phyloP scores from a whole-genome alignment of 441 rosid species.

The Viola pubescens region DNA sequence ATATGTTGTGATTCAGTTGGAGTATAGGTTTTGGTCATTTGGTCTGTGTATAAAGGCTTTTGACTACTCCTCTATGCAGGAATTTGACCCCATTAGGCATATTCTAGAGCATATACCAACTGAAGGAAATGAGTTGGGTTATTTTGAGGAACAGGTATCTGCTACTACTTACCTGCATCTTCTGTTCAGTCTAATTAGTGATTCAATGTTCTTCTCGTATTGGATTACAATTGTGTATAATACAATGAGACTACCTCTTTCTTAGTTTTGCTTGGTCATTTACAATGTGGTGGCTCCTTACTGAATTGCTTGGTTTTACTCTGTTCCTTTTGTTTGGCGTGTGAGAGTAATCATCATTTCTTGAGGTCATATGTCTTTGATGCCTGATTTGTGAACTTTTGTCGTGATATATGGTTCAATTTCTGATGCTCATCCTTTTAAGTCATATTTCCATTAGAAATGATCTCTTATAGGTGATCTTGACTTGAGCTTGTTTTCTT shows the following conservation, averaged over 20 bases:
- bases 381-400: background rate
- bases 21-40: background rate
- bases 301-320: too few relatives aligned
- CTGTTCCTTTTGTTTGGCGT: too few relatives aligned
- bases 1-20: background rate
- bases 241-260: too few relatives aligned
- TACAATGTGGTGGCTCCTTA: too few relatives aligned
- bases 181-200: too few relatives aligned
- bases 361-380: background rate
- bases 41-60: background rate
- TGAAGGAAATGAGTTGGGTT: slow-evolving; percentile 55
- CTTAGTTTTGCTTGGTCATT: too few relatives aligned
- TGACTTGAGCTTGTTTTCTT: too few relatives aligned
- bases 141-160: slow-evolving; percentile 83
- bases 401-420: background rate
- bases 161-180: too few relatives aligned
- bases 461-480: too few relatives aligned
- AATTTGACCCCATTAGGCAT: slow-evolving; percentile 78
- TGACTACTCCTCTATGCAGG: slow-evolving; percentile 34
- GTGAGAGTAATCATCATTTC: background rate
- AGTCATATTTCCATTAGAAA: too few relatives aligned
- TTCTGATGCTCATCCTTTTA: background rate
- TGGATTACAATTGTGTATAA: too few relatives aligned
- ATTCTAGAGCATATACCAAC: slow-evolving; percentile 67
- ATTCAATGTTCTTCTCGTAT: too few relatives aligned